Base-by-base conservation (phyloP, 1,284 basidiomycete genomes). In the Heterobasidion parviporum region DNA sequence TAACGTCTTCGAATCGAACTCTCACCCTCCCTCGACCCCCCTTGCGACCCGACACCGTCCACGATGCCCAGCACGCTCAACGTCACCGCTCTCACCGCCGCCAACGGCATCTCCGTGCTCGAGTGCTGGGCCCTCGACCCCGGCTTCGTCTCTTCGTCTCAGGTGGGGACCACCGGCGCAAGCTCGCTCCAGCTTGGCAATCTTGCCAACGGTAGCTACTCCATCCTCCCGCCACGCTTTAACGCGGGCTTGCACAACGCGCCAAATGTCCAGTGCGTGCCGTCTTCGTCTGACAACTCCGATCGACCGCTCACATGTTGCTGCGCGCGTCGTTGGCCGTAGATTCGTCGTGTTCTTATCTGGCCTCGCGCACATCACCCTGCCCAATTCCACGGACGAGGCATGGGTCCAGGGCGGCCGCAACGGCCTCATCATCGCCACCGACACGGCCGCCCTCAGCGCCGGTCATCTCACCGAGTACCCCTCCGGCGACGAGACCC, bases 91-190 rank as follows among this genome's bases (percentile, higher is more conserved):
- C 49, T 65, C 57, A 52, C 61, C 3, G 60, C 62, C 16, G 10
- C 36, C 15, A 53, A 61, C 36, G 55, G 56, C 32, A 6, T 34
- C 44, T 63, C 63, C 41, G 48, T 57, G 7, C 36, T 66, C 57
- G 57, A 66, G 56, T 66, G 65, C 54, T 66, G 65, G 65, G 58
- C 61, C 15, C 56, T 66, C 53, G 9, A 57, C 18, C 56, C 59
- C 36, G 56, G 55, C 38, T 66, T 66, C 57, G 38, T 49, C 32
- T 60, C 57, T 16, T 65, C 64, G 6, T 36, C 56, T 4, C 58
- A 58, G 50, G 20, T 61, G 32, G 64, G 65, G 47, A 66, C 65
- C 15, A 41, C 53, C 4, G 64, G 65, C 8, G 63, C 64, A 38
- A 47, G 56, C 15, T 57, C 56, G 41, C 41, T 66, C 33, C 58